A percentile compares a stretch with the other conserved stretches of the same genome.
Evolutionary conservation across 495 filamentous ascomycete species (phyloP).

Genomic region (Rhizodiscina lignyota): DNA sequence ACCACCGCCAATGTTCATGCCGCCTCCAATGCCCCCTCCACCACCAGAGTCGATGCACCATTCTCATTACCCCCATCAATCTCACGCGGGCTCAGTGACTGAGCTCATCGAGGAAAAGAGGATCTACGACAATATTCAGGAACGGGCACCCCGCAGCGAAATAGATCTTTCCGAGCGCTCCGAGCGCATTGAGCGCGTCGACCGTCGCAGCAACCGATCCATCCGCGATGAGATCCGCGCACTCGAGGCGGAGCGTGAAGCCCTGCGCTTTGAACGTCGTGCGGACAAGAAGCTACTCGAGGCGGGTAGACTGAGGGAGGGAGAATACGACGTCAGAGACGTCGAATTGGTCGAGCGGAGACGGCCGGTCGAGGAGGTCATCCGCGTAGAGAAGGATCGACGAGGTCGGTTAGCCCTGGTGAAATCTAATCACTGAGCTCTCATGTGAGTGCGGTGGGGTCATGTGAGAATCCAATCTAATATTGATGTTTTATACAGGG

Average conservation of each 20-base stretch:
- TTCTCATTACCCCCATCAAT: slow-evolving; percentile 5
- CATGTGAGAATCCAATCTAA: too few species aligned
- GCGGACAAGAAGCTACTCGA: slow-evolving; percentile 27
- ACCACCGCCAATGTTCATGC: slow-evolving; percentile 23
- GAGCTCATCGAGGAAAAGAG: slow-evolving; percentile 6
- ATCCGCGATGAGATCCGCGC: slow-evolving; percentile 39
- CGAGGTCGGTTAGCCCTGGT: slow-evolving; percentile 69
- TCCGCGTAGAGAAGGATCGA: slow-evolving; percentile 63
- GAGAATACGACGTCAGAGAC: slow-evolving; percentile 23
- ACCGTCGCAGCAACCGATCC: too few species aligned
- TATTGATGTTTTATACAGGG: slow-evolving; percentile 1
- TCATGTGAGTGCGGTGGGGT: slow-evolving; percentile 10
- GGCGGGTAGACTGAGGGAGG: slow-evolving; percentile 26
- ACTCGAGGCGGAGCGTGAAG: slow-evolving; percentile 34
- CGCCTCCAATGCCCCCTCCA: slow-evolving; percentile 16
- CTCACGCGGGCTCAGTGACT: too few species aligned
- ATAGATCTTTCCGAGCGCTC: too few species aligned
- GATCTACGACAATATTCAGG: slow-evolving; percentile 14
- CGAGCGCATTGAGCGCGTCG: slow-evolving; percentile 26
- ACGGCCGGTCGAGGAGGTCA: slow-evolving; percentile 29
- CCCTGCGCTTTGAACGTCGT: slow-evolving; percentile 23
- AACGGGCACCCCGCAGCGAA: too few species aligned
- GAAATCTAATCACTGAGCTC: slow-evolving; percentile 36
- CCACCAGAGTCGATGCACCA: slow-evolving; percentile 5
- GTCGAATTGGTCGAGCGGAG: slow-evolving; percentile 10